Evolutionary conservation across 768 basidiomycete genomes (phyloP).

Genomic region (Sarcomyxa edulis): DNA sequence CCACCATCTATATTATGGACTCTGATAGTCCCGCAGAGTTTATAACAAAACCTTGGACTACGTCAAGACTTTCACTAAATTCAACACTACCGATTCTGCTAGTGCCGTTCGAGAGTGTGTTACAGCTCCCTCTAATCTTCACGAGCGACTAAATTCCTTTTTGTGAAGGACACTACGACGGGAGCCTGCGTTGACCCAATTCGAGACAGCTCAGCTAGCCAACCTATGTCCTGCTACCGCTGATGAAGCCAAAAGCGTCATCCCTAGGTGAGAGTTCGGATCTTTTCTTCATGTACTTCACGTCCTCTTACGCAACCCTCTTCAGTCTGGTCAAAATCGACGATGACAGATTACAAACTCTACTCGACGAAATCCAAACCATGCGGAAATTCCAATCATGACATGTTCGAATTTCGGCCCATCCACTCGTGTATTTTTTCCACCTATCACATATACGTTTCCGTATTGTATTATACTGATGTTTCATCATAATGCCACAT

Average conservation of each 20-base stretch:
- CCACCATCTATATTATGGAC: not conserved
- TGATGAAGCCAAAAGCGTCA: slow-evolving; percentile 88
- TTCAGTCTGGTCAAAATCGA: slow-evolving; percentile 80
- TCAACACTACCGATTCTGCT: slow-evolving; percentile 79
- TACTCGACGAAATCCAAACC: slow-evolving; percentile 85
- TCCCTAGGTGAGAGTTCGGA: slow-evolving; percentile 86
- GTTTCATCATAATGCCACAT: not conserved
- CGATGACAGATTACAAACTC: slow-evolving; percentile 76
- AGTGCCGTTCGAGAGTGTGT: slow-evolving; percentile 84
- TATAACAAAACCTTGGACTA: slow-evolving; percentile 93
- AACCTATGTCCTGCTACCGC: slow-evolving; percentile 85
- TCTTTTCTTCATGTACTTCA: not conserved
- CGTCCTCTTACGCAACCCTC: not conserved
- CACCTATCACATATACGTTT: too few species aligned
- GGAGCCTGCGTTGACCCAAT: slow-evolving; percentile 78
- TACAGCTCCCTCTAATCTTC: not conserved
- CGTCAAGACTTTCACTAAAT: slow-evolving; percentile 87
- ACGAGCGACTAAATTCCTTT: too few species aligned
- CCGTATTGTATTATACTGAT: too few species aligned
- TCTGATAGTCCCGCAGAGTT: slow-evolving; percentile 54
- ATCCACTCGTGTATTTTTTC: slow-evolving; percentile 8
- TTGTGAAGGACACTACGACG: slow-evolving; percentile 73
- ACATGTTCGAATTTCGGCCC: not conserved
- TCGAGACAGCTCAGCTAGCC: slow-evolving; percentile 90
- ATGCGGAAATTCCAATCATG: slow-evolving; percentile 87